Percentiles rank a stretch among this genome's conserved stretches.
phyloP scores from a whole-genome alignment of 768 basidiomycete genomes.

The Pulveroboletus sp. region DNA sequence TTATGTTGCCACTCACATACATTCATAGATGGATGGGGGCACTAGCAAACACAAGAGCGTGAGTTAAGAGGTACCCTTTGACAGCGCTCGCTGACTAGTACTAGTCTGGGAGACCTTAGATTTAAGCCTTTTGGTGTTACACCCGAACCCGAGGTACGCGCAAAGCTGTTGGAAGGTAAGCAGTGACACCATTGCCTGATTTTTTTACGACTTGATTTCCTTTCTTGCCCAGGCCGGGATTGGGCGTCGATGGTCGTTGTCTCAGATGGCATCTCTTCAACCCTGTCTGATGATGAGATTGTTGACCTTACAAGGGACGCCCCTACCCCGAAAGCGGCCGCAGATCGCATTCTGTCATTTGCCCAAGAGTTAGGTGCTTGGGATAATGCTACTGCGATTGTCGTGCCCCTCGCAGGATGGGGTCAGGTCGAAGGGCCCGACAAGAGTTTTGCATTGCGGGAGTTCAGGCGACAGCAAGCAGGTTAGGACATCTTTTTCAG shows the following conservation, averaged over 20 bases:
- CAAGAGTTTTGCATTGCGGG: conserved; percentile 73
- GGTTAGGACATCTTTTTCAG: conserved; percentile 32
- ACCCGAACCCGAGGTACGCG: conserved; percentile 84
- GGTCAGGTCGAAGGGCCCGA: conserved; percentile 76
- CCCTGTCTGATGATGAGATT: conserved; percentile 91
- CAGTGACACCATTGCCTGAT: background rate
- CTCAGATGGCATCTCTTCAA: conserved; percentile 92
- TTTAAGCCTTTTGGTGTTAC: conserved; percentile 91
- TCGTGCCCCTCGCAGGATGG: conserved; percentile 93
- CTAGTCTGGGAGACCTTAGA: conserved; percentile 80
- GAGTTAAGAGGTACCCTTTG: conserved; percentile 18
- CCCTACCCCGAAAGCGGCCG: conserved; percentile 71
- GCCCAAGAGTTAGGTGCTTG: conserved; percentile 79
- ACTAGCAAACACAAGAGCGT: conserved; percentile 88
- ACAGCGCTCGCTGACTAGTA: conserved; percentile 3
- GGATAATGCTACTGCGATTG: conserved; percentile 89
- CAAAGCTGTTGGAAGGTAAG: conserved; percentile 70
- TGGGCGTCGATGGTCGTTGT: conserved; percentile 86
- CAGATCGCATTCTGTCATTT: conserved; percentile 75
- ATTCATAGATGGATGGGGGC: conserved; percentile 97
- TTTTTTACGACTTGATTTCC: background rate
- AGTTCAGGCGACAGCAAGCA: conserved; percentile 69
- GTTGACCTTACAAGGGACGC: conserved; percentile 80
- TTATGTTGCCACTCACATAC: too few species aligned
- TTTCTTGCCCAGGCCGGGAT: conserved; percentile 52